Evolutionary conservation across 179 eudicot species (phyloP).

Genomic region (Silene noctiflora): DNA sequence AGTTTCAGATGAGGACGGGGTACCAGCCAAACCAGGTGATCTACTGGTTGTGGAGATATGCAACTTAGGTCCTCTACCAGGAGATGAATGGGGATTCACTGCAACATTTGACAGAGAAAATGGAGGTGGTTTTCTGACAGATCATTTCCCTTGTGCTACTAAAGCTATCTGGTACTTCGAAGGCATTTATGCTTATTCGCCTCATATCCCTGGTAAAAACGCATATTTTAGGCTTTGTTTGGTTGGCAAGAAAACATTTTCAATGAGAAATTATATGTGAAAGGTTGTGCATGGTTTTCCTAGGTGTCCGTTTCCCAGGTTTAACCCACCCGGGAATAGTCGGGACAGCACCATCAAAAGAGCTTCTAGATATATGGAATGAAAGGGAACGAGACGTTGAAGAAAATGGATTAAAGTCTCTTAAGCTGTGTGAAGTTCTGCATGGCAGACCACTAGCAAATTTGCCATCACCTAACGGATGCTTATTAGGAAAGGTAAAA

Average conservation of each 20-base stretch:
- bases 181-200: constrained; percentile 89
- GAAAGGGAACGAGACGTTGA: constrained; percentile 69
- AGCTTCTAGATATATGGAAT: constrained; percentile 81
- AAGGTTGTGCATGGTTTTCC: not conserved
- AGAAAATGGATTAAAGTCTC: constrained; percentile 65
- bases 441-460: constrained; percentile 90
- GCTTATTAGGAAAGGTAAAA: constrained; percentile 77
- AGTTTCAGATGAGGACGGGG: constrained; percentile 58
- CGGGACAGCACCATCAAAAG: constrained; percentile 95
- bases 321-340: constrained; percentile 89
- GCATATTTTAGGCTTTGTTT: not conserved
- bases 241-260: not conserved
- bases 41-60: constrained; percentile 83
- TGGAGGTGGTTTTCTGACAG: constrained; percentile 90
- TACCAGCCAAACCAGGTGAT: constrained; percentile 79
- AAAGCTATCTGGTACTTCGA: constrained; percentile 98
- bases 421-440: constrained; percentile 78
- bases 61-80: constrained; percentile 93
- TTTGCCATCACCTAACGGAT: constrained; percentile 81
- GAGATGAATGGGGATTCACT: constrained; percentile 94
- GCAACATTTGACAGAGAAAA: constrained; percentile 92
- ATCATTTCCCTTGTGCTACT: constrained; percentile 88
- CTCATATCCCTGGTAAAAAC: constrained; percentile 78
- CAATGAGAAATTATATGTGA: not conserved
- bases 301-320: constrained; percentile 96